Conservation (phyloP, 768 basidiomycete genomes). For the Saitozyma sp. region DNA sequence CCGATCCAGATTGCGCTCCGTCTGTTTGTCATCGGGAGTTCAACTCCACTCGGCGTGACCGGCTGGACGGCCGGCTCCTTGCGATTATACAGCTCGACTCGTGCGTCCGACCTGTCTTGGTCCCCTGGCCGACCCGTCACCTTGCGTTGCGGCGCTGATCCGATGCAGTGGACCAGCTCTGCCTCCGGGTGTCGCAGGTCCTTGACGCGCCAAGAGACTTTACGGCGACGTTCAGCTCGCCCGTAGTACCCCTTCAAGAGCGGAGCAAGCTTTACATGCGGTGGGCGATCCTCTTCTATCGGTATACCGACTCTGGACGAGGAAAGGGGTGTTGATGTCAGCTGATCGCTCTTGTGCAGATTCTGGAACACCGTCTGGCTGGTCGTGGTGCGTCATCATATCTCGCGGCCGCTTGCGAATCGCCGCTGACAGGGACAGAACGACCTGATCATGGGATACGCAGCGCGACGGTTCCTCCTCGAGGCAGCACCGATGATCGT, state of each 20-base stretch:
- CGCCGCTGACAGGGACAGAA: constrained; percentile 55
- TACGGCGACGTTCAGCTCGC: constrained; percentile 42
- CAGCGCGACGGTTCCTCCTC: constrained; percentile 67
- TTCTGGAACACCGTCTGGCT: constrained; percentile 93
- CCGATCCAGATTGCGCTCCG: no score
- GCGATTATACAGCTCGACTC: no score
- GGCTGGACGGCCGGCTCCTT: no score
- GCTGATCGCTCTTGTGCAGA: constrained; percentile 52
- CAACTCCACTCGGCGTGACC: no score
- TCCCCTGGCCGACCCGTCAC: no score
- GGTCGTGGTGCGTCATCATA: constrained; percentile 56
- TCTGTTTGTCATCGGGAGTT: no score
- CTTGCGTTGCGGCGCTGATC: no score
- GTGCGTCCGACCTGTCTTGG: no score
- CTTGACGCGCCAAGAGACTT: constrained; percentile 56
- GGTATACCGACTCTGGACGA: neutral
- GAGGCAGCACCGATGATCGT: constrained; percentile 62
- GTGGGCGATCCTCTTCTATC: constrained; percentile 52
- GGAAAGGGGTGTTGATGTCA: neutral
- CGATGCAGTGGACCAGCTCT: constrained; percentile 62
- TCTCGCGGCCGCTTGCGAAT: neutral
- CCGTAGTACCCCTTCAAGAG: constrained; percentile 49
- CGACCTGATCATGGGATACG: constrained; percentile 80
- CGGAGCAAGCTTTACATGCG: constrained; percentile 68
- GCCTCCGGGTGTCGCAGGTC: constrained; percentile 61